phyloP scores from a whole-genome alignment of 2,329 filamentous ascomycete genomes.

The Clonostachys sp. region DNA sequence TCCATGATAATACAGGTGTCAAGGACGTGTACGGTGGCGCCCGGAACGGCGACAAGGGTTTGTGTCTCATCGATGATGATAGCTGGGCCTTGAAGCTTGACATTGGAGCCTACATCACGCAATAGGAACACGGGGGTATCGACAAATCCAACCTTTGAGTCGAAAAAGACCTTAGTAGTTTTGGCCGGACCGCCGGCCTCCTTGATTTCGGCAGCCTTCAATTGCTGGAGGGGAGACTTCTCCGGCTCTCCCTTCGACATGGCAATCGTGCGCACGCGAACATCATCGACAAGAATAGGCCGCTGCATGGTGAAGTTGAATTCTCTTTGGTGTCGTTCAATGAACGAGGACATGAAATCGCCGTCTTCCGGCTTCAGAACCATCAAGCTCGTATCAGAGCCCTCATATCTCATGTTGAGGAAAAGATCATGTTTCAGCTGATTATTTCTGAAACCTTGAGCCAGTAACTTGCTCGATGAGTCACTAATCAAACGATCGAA shows the following conservation, averaged over 20 bases:
- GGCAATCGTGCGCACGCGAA: not conserved
- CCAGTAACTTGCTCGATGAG: not conserved
- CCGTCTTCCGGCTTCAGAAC: conserved; percentile 29
- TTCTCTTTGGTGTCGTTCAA: conserved; percentile 27
- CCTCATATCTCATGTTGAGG: conserved; percentile 27
- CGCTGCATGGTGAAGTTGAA: conserved; percentile 31
- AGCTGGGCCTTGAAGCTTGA: conserved; percentile 20
- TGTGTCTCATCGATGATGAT: conserved; percentile 21
- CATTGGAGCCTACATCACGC: not conserved
- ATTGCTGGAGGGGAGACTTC: not conserved
- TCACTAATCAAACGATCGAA: not conserved
- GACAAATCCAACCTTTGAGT: not conserved
- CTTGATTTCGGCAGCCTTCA: not conserved
- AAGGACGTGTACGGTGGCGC: conserved; percentile 17
- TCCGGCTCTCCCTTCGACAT: not conserved
- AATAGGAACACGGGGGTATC: not conserved
- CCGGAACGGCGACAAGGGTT: conserved; percentile 17
- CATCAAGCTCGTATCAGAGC: conserved; percentile 43
- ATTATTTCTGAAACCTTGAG: conserved; percentile 22
- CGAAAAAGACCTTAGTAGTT: not conserved
- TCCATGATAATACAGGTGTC: conserved; percentile 21
- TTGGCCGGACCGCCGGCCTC: not conserved
- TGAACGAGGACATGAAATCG: conserved; percentile 28
- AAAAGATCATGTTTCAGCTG: conserved; percentile 24
- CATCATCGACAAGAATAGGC: conserved; percentile 29